phyloP scores from a whole-genome alignment of 495 filamentous ascomycete species.

The Neurospora sp. region DNA sequence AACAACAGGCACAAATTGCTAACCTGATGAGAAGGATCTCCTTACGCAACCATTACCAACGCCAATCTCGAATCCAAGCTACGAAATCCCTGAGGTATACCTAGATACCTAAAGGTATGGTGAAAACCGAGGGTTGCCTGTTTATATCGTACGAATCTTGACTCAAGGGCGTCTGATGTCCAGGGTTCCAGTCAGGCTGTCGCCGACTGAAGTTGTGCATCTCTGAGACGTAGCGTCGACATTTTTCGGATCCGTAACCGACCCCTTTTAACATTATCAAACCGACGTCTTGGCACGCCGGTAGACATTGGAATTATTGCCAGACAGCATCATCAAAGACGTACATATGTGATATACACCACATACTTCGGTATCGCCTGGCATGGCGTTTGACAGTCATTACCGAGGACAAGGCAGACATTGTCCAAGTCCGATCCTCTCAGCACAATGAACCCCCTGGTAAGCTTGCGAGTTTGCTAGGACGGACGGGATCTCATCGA shows the following conservation, averaged over 20 bases:
- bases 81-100: background rate
- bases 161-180: background rate
- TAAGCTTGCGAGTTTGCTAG: background rate
- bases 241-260: background rate
- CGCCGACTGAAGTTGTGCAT: slow-evolving; percentile 7
- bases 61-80: background rate
- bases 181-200: background rate
- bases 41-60: background rate
- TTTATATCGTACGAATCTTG: background rate
- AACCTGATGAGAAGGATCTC: background rate
- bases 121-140: background rate
- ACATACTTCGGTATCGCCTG: background rate
- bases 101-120: background rate
- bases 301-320: background rate
- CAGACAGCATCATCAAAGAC: background rate
- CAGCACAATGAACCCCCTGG: background rate
- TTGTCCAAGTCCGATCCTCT: background rate
- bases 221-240: slow-evolving; percentile 16
- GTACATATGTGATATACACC: background rate
- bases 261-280: slow-evolving; percentile 4
- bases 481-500: background rate
- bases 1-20: background rate
- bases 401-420: background rate
- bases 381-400: background rate
- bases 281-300: slow-evolving; percentile 11